Evolutionary conservation across 169 alveolate species (phyloP).

Genomic region (Eimeria maxima): DNA sequence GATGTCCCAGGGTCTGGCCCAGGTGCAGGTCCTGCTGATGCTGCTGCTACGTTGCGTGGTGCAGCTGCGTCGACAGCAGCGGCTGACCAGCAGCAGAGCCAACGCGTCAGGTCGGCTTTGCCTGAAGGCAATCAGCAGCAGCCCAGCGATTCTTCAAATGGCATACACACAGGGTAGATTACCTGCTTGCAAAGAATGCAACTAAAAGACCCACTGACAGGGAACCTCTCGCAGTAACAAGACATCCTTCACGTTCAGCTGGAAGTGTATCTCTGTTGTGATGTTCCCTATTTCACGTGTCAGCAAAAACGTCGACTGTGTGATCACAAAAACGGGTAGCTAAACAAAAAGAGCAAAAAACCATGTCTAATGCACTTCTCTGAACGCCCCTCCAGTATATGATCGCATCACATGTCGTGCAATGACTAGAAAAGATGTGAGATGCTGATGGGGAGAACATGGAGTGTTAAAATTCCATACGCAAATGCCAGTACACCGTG

Average conservation of each 20-base stretch:
- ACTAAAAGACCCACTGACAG: neutral
- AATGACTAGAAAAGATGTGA: too few relatives aligned
- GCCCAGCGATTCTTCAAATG: neutral
- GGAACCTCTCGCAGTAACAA: neutral
- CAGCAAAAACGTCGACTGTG: neutral
- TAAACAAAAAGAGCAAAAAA: neutral
- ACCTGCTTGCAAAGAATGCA: neutral
- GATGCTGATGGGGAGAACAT: neutral
- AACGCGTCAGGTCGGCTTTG: constrained; percentile 81
- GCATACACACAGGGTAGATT: neutral
- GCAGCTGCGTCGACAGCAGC: constrained; percentile 57
- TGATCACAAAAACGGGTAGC: neutral
- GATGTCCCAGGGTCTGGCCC: neutral
- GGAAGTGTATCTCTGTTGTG: neutral
- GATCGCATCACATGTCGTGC: too few relatives aligned
- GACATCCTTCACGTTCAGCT: neutral
- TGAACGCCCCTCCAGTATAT: neutral
- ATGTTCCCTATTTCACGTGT: neutral
- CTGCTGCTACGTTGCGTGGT: neutral
- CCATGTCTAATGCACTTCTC: neutral
- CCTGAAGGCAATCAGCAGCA: constrained; percentile 37
- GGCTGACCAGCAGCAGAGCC: constrained; percentile 81
- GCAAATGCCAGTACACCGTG: neutral
- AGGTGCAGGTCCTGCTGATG: neutral
- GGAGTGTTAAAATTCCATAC: neutral